A percentile compares a stretch with the other conserved stretches of the same genome.
Evolutionary conservation across 345 rosid genomes (phyloP).

Genomic region (Syzygium aromaticum): DNA sequence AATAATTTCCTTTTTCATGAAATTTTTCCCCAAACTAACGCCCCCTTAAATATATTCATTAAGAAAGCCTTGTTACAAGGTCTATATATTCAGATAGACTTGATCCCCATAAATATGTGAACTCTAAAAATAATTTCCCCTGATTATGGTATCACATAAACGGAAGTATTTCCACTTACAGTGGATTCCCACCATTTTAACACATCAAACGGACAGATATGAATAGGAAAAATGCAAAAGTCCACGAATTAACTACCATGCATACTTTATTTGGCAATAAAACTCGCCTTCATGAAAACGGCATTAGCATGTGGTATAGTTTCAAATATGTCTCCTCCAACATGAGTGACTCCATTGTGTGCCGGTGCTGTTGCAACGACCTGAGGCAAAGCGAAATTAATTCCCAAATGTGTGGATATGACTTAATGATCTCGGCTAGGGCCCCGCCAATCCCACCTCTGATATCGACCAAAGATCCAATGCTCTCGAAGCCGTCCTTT

Average conservation of each 20-base stretch:
- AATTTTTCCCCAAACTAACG: too few relatives aligned
- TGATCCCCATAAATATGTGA: neutral
- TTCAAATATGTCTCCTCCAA: constrained; percentile 17
- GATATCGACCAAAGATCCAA: too few relatives aligned
- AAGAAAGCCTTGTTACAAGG: too few relatives aligned
- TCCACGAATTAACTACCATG: neutral
- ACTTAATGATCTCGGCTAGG: constrained; percentile 4
- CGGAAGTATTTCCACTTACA: neutral
- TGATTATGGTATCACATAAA: neutral
- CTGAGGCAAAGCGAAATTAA: constrained; percentile 19
- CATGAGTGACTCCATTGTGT: constrained; percentile 5
- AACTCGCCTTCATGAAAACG: constrained; percentile 7
- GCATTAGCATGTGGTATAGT: constrained; percentile 12
- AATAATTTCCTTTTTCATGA: too few relatives aligned
- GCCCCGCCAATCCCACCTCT: constrained; percentile 11
- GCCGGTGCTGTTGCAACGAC: constrained; percentile 10
- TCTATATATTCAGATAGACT: neutral
- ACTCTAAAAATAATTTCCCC: neutral
- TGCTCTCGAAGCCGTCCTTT: too few relatives aligned
- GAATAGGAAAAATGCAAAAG: neutral
- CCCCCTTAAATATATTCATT: too few relatives aligned
- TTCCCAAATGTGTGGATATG: constrained; percentile 5
- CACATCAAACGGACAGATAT: neutral
- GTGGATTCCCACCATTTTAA: neutral
- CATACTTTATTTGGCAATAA: neutral